Evolutionary conservation across 148 eudicot species (phyloP), one percentile per base, ranked within the genome.

Genomic region (Limonium bicolor): DNA sequence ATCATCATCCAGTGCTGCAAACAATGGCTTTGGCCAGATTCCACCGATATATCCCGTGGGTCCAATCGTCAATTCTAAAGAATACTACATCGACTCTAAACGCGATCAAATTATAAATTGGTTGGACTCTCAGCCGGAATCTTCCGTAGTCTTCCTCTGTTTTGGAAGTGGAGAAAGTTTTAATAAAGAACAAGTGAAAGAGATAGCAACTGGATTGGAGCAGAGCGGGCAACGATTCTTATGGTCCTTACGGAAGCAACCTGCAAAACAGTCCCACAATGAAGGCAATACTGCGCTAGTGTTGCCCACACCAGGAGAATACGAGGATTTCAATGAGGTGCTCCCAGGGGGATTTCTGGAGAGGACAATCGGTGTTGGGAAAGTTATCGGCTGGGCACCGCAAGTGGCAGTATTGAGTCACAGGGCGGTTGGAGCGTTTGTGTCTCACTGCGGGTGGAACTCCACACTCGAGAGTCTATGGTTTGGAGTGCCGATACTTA

Each of bases 331-430:
- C 12, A 29, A 34, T 6, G 41, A 42, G 17, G 46, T 51, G 21
- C 20, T 60, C 23, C 64, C 64, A 20, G 53, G 46, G 12, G 58
- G 52, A 17, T 60, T 60, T 36, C 3, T 52, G 11, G 52, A 52
- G 15, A 20, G 64, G 14, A 60, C 64, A 12, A 16, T 10, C 1
- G 27, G 17, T 7, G 21, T 15, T 0, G 63, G 63, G 10, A 50
- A 35, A 42, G 51, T 59, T 17, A 46, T 46, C 13, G 50, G 50
- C 2, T 46, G 34, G 50, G 50, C 50, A 33, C 50, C 36, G 13
- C 62, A 58, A 16, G 23, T 34, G 31, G 47, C 18, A 17, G 21
- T 58, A 6, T 17, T 58, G 25, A 17, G 20, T n/a, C 51, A 59
- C 21, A n/a, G 7, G 25, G 63, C 63, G 4, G 33, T 50, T 0